Evolutionary conservation across 805 yeast species (phyloP).

Genomic region (Pichia thaimueangensis): DNA sequence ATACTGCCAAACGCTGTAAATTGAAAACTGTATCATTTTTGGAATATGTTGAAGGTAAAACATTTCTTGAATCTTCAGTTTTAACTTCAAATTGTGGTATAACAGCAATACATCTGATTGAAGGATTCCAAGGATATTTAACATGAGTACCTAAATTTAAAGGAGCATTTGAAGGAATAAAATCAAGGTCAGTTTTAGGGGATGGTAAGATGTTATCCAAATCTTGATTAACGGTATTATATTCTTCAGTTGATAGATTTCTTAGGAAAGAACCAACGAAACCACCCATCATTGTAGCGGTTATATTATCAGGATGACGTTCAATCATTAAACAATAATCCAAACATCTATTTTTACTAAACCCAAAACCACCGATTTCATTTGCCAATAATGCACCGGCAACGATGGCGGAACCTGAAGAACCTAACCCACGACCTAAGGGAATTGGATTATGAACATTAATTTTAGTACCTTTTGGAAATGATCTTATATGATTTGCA

Average conservation of each 20-base stretch:
- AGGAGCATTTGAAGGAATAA: conserved; percentile 79
- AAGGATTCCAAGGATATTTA: conserved; percentile 73
- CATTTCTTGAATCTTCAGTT: conserved; percentile 87
- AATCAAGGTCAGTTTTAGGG: conserved; percentile 36
- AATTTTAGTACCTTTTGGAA: conserved; percentile 79
- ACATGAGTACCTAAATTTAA: conserved; percentile 81
- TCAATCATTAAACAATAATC: conserved; percentile 97
- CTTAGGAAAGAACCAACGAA: conserved; percentile 93
- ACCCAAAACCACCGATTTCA: conserved; percentile 67
- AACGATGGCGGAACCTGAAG: conserved; percentile 97
- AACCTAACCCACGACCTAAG: conserved; percentile 93
- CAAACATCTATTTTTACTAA: conserved; percentile 74
- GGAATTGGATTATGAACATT: conserved; percentile 90
- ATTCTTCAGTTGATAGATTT: conserved; percentile 67
- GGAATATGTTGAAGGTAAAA: conserved; percentile 73
- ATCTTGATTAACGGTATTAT: conserved; percentile 74
- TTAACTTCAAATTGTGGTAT: conserved; percentile 93
- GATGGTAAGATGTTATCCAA: conserved; percentile 72
- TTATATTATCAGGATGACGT: conserved; percentile 96
- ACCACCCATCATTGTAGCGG: conserved; percentile 99
- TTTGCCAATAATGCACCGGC: conserved; percentile 92
- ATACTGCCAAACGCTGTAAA: conserved; percentile 85
- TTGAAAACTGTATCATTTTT: conserved; percentile 84
- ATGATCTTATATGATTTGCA: conserved; percentile 66
- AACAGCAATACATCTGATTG: conserved; percentile 81